Percentiles rank a stretch among this genome's conserved stretches.
Conservation (phyloP, 768 basidiomycete species). For the Serendipita sp. region DNA sequence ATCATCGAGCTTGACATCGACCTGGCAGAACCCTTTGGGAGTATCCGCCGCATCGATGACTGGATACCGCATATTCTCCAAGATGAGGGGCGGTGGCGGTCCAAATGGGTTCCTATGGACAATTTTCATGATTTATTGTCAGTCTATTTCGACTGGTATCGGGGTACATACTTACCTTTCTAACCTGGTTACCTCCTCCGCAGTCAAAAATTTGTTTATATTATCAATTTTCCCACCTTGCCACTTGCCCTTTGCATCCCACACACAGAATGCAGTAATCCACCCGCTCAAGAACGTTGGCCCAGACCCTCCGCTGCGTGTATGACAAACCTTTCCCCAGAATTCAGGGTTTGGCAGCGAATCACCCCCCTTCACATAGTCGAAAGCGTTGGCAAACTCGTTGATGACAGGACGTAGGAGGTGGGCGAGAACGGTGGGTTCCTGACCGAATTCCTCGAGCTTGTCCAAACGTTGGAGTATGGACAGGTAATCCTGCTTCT, state of each 20-base stretch:
- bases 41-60: too few relatives aligned
- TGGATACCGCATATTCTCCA: too few relatives aligned
- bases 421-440: constrained; percentile 22
- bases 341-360: constrained; percentile 9
- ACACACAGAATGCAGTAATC: constrained; percentile 10
- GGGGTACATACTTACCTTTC: too few relatives aligned
- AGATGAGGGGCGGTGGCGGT: too few relatives aligned
- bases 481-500: constrained; percentile 23
- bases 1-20: too few relatives aligned
- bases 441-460: constrained; percentile 23
- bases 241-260: constrained; percentile 8
- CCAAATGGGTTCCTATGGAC: too few relatives aligned
- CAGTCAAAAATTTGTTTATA: too few relatives aligned
- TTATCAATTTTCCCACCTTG: not conserved
- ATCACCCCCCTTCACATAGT: constrained; percentile 1
- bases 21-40: too few relatives aligned
- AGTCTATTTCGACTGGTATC: too few relatives aligned
- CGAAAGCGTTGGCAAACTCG: constrained; percentile 18
- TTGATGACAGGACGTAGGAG: constrained; percentile 26
- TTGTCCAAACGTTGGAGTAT: constrained; percentile 24
- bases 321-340: constrained; percentile 12
- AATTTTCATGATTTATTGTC: too few relatives aligned
- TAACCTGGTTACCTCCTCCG: too few relatives aligned
- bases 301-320: constrained; percentile 1
- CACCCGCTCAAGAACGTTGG: constrained; percentile 6